Evolutionary conservation across 768 basidiomycete genomes (phyloP), one percentile per base, ranked within the genome.

Genomic region (Rhizopogon rudus): DNA sequence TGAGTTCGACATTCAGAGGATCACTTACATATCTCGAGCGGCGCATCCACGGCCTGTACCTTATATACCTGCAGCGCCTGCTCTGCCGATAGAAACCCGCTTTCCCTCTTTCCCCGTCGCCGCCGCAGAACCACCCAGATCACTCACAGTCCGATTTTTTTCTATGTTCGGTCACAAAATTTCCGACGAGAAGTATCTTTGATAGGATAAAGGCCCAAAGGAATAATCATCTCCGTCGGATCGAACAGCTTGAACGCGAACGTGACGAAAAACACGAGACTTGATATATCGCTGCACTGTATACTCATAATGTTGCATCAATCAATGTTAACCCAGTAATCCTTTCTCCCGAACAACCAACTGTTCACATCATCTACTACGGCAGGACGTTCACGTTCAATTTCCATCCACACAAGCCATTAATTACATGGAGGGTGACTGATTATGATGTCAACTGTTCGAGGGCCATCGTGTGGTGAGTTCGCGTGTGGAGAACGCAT

Each of bases 151-250:
- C 45, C 73, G 74, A 20, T 56, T 85, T 40, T 55, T 72, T 37
- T 63, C 65, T 2, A 20, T 58, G 14, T 60, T 70, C 28, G 65
- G 65, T 28, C 73, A 71, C 35, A 77, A 73, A 50, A 63, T 93
- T 3, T 78, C 88, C 6, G 84, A 93, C 59, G 86, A 92, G 45
- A 85, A 88, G 57, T 91, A 91, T 60, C 60, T n/a, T 92, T 51
- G 66, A 67, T 29, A 79, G 77, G 56, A 64, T 93, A 63, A 83
- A 78, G 64, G 72, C 71, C 51, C 77, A 84, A 45, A 76, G 87
- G 59, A 79, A 81, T 4, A 68, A 67, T 8, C 73, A 87, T 62
- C 63, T 84, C 58, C 72, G 70, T 56, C 76, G 78, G 55, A 89
- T 91, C 66, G 74, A 71, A 49, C 79, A 82, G 57, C 72, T 91